These are phyloP conservation scores for Polytrichum formosum DNA, from an alignment of 225 moss, liverwort and hornwort genomes.

Conservation along the genomic window DNA sequence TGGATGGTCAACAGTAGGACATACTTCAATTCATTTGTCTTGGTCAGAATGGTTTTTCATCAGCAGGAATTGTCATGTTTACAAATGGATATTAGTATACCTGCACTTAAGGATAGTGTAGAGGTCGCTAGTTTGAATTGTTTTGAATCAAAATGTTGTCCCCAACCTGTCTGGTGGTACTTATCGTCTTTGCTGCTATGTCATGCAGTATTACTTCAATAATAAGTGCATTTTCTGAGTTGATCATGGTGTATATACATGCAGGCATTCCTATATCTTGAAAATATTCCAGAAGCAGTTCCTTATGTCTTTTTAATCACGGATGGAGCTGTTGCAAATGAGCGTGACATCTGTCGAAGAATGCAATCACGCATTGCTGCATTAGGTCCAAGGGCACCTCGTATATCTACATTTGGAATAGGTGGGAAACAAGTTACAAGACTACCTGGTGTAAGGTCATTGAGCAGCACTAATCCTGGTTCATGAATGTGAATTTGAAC, in stretches of 20 bases:
- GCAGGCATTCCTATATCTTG: constrained; percentile 67
- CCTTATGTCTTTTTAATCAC: constrained; percentile 74
- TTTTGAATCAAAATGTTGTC: too few relatives aligned
- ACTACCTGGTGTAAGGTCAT: not conserved
- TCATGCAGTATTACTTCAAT: too few relatives aligned
- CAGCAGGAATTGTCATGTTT: too few relatives aligned
- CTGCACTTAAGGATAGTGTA: too few relatives aligned
- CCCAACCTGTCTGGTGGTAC: not conserved
- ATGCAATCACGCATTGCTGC: constrained; percentile 49
- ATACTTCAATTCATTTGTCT: too few relatives aligned
- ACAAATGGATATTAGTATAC: too few relatives aligned
- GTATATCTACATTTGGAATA: constrained; percentile 76
- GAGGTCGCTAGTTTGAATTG: too few relatives aligned
- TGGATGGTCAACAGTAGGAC: too few relatives aligned
- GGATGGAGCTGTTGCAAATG: constrained; percentile 70
- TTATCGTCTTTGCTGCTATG: not conserved
- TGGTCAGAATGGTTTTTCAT: too few relatives aligned
- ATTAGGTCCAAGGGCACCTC: constrained; percentile 54
- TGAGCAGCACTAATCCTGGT: not conserved
- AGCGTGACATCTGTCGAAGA: constrained; percentile 55
- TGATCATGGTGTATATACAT: constrained; percentile 8
- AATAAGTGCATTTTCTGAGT: too few relatives aligned
- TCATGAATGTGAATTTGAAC: too few relatives aligned
- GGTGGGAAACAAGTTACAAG: constrained; percentile 20
- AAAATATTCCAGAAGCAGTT: constrained; percentile 49